These are phyloP conservation scores for Sugiyamaella neomexicana DNA, from an alignment of 1,139 yeast genomes.

Conservation along the genomic window DNA sequence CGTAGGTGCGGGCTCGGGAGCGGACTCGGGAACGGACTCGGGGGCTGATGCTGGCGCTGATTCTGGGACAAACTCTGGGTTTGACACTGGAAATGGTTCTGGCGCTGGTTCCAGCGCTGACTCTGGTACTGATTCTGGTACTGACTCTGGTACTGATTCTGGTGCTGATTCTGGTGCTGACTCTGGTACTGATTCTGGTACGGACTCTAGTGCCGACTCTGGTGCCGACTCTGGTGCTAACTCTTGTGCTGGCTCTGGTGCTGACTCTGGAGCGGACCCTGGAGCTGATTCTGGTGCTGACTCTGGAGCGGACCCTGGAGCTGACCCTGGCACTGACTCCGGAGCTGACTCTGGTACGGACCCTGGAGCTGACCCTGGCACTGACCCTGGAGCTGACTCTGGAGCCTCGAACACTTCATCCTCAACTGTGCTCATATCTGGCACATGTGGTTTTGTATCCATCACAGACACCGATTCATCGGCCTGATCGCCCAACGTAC, in stretches of 20 bases:
- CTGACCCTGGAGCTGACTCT: neutral
- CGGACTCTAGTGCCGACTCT: neutral
- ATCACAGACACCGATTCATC: neutral
- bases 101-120: neutral
- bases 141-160: constrained; percentile 3
- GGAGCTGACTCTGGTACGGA: neutral
- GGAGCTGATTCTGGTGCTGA: neutral
- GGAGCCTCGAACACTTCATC: no score
- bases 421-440: neutral
- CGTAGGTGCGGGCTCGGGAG: no score
- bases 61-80: no score
- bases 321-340: neutral
- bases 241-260: neutral
- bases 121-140: neutral
- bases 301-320: neutral
- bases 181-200: constrained; percentile 4
- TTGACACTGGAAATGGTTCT: neutral
- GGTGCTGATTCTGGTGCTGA: neutral
- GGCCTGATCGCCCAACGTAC: neutral
- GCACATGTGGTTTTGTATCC: no score
- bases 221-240: neutral
- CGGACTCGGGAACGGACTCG: no score
- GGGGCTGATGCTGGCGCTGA: no score
- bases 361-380: neutral
- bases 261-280: neutral